These are phyloP conservation scores for Whalleya microplaca DNA, from an alignment of 2,329 filamentous ascomycete genomes.

Conservation along the genomic window DNA sequence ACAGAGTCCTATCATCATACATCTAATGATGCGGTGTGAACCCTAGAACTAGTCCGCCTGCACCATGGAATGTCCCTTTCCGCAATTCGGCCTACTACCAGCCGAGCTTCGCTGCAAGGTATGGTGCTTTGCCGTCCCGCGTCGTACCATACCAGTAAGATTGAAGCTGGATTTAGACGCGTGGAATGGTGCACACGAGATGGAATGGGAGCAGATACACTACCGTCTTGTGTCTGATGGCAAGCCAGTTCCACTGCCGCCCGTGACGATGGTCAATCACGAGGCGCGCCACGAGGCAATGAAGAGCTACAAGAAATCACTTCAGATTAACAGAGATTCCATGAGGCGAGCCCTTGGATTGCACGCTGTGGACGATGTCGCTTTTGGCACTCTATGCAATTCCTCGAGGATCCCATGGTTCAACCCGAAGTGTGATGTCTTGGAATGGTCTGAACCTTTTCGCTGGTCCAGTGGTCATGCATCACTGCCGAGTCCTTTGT, in stretches of 20 bases:
- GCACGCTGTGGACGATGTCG: background rate
- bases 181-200: conserved; percentile 14
- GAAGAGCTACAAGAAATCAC: conserved; percentile 4
- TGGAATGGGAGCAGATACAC: conserved; percentile 11
- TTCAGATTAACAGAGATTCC: conserved; percentile 3
- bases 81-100: conserved; percentile 16
- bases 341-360: background rate
- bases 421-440: conserved; percentile 16
- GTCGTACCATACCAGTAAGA: conserved; percentile 10
- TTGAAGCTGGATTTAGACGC: conserved; percentile 17
- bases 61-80: conserved; percentile 14
- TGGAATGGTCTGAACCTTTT: conserved; percentile 19
- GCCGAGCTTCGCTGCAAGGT: conserved; percentile 18
- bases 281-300: conserved; percentile 15
- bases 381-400: conserved; percentile 4
- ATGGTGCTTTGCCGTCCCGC: conserved; percentile 13
- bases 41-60: background rate
- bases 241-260: conserved; percentile 1
- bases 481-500: conserved; percentile 14
- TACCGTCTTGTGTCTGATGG: conserved; percentile 12
- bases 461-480: conserved; percentile 13
- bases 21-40: too few species aligned
- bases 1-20: background rate
- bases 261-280: conserved; percentile 8
- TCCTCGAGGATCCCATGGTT: conserved; percentile 13